phyloP scores from a whole-genome alignment of 2,329 filamentous ascomycete species.

The Claviceps africana region DNA sequence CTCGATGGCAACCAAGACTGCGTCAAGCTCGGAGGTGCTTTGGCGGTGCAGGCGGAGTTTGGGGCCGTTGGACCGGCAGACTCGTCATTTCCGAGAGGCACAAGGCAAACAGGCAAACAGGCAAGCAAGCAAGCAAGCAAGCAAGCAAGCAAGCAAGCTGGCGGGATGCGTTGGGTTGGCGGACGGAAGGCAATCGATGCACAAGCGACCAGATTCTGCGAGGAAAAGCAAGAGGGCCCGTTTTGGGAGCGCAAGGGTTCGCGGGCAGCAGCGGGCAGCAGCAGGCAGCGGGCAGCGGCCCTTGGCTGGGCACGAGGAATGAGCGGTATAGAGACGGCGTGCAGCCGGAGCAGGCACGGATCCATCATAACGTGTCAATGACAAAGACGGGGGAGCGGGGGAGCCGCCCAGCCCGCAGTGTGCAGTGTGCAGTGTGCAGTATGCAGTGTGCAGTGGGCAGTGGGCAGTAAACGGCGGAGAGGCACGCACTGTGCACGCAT shows the following conservation, averaged over 20 bases:
- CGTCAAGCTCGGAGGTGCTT: background rate
- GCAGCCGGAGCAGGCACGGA: too few species aligned
- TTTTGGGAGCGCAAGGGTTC: background rate
- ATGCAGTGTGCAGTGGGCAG: too few species aligned
- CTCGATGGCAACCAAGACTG: too few species aligned
- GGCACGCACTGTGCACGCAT: too few species aligned
- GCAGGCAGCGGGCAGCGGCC: background rate
- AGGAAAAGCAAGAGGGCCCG: background rate
- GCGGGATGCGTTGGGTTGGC: too few species aligned
- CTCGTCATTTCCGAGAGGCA: conserved; percentile 5
- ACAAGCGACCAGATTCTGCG: background rate
- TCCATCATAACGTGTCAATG: too few species aligned
- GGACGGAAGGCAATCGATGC: background rate
- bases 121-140: conserved; percentile 1
- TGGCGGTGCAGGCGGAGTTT: conserved; percentile 5
- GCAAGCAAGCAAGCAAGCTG: too few species aligned
- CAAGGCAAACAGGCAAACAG: background rate
- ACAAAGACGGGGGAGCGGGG: too few species aligned
- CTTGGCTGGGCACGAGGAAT: background rate
- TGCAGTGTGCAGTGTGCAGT: too few species aligned
- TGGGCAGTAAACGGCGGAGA: too few species aligned
- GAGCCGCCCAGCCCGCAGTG: too few species aligned
- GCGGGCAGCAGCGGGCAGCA: too few species aligned
- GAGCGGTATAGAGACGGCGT: background rate
- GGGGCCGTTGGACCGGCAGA: conserved; percentile 7